phyloP scores from a whole-genome alignment of 225 moss, liverwort and hornwort genomes.

The Marchantia polymorpha region DNA sequence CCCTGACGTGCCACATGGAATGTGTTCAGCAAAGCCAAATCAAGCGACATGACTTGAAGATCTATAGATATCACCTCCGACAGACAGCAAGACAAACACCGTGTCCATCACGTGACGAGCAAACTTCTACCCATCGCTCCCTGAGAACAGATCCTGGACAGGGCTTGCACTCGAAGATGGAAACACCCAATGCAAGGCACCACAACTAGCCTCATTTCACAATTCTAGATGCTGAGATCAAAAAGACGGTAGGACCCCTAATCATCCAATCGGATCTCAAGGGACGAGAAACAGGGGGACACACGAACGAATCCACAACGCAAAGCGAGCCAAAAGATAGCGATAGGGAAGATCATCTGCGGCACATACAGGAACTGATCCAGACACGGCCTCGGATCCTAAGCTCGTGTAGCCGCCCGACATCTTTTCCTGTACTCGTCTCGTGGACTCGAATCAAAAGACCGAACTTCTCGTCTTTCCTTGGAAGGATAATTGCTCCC shows the following conservation, averaged over 20 bases:
- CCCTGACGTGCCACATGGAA: background rate
- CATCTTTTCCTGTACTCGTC: conserved; percentile 36
- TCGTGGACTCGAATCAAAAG: background rate
- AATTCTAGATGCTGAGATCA: background rate
- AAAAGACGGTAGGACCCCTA: background rate
- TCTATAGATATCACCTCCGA: background rate
- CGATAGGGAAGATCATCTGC: background rate
- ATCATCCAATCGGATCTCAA: conserved; percentile 4
- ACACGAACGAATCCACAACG: background rate
- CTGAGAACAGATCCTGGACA: conserved; percentile 6
- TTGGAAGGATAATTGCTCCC: background rate
- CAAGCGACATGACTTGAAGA: background rate
- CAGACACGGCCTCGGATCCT: conserved; percentile 72
- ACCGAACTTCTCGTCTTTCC: background rate
- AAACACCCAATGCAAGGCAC: background rate
- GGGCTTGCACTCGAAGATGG: background rate
- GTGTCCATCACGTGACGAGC: background rate
- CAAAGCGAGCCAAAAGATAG: background rate
- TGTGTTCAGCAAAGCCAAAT: background rate
- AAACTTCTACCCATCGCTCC: background rate
- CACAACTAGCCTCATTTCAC: background rate
- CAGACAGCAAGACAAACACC: background rate
- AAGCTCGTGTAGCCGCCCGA: conserved; percentile 83
- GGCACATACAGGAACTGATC: conserved; percentile 78
- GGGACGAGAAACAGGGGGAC: conserved; percentile 8